Conservation (phyloP, 805 yeast species). For the Schwanniomyces vanrijiae region DNA sequence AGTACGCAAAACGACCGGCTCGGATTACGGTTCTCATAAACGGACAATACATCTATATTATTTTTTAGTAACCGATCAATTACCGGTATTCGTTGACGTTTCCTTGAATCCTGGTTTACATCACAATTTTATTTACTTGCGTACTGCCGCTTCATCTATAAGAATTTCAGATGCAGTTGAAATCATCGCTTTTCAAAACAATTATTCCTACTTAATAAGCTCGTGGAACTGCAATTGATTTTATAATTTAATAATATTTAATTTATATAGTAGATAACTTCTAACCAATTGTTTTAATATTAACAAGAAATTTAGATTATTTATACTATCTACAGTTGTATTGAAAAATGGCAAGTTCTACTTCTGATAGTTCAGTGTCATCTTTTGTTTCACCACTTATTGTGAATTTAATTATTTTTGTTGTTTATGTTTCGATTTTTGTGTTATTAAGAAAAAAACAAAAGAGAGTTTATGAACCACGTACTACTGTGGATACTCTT, state of each 20-base stretch:
- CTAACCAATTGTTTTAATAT: too few species aligned
- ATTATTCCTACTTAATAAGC: not conserved
- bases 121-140: not conserved
- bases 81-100: not conserved
- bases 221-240: not conserved
- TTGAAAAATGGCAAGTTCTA: constrained; percentile 5
- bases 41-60: not conserved
- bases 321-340: not conserved
- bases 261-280: too few species aligned
- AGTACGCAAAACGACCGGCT: not conserved
- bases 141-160: not conserved
- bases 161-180: not conserved
- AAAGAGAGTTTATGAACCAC: constrained; percentile 53
- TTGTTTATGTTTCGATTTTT: constrained; percentile 41
- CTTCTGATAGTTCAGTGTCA: constrained; percentile 40
- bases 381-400: constrained; percentile 50
- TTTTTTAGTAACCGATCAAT: not conserved
- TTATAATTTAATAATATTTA: not conserved
- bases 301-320: not conserved
- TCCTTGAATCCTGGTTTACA: not conserved
- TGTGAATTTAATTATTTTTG: constrained; percentile 42
- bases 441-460: constrained; percentile 42
- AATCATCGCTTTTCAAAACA: not conserved
- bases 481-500: constrained; percentile 44
- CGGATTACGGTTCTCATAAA: not conserved